Conservation (phyloP, 2,329 filamentous ascomycete genomes). For the Fusarium stilboides region DNA sequence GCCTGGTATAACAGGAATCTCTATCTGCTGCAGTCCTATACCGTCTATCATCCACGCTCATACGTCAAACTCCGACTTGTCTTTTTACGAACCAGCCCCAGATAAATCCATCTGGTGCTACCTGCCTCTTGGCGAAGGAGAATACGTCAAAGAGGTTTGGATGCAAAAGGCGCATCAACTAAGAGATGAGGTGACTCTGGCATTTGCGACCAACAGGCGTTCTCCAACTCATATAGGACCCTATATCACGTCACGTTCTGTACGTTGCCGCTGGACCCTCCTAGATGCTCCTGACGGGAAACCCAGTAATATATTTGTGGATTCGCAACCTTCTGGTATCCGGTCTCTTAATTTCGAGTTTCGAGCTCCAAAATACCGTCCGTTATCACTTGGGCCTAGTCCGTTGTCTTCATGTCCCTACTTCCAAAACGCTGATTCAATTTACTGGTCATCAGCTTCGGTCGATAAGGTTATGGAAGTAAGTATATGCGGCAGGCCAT, state of each 20-base stretch:
- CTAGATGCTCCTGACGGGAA: not conserved
- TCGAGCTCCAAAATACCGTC: not conserved
- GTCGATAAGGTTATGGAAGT: not conserved
- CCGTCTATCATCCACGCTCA: not conserved
- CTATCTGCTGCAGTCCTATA: conserved; percentile 1
- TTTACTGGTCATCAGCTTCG: conserved; percentile 3
- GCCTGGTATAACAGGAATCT: not conserved
- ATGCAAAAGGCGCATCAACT: not conserved
- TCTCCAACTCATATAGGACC: too few relatives aligned
- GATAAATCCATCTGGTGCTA: not conserved
- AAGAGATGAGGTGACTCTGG: not conserved
- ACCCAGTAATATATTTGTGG: conserved; percentile 5
- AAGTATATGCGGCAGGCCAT: not conserved
- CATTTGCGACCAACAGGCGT: not conserved
- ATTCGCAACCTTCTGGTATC: not conserved
- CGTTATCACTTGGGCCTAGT: not conserved
- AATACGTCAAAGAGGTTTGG: conserved; percentile 4
- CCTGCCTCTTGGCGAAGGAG: not conserved
- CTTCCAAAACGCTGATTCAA: not conserved
- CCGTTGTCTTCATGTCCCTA: not conserved
- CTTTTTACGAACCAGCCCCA: not conserved
- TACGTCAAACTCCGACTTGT: not conserved
- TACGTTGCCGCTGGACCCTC: not conserved
- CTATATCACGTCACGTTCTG: too few relatives aligned
- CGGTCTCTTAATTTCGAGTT: not conserved